These are phyloP conservation scores for Metschnikowia sp. DNA, from an alignment of 805 yeast genomes.

Conservation along the genomic window DNA sequence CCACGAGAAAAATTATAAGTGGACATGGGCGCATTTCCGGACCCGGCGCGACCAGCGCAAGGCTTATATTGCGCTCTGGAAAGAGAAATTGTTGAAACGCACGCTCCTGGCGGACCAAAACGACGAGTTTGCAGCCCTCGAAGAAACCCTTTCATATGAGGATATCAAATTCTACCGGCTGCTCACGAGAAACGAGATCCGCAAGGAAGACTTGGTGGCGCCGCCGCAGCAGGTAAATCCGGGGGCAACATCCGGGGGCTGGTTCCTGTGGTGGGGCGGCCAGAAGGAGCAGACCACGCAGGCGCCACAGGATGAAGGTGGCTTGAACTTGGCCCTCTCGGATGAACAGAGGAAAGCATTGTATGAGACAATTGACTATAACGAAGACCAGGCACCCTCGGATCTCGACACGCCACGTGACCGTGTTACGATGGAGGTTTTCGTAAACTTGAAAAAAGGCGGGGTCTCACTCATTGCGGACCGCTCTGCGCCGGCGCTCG, in stretches of 20 bases:
- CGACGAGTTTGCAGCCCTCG: slow-evolving; percentile 50
- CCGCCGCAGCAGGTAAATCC: slow-evolving; percentile 14
- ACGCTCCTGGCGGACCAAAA: slow-evolving; percentile 18
- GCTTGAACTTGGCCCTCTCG: slow-evolving; percentile 44
- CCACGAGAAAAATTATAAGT: slow-evolving; percentile 71
- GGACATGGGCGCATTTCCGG: slow-evolving; percentile 86
- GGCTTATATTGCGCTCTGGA: slow-evolving; percentile 67
- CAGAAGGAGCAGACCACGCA: slow-evolving; percentile 14
- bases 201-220: slow-evolving; percentile 47
- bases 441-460: slow-evolving; percentile 70
- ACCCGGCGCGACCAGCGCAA: slow-evolving; percentile 70
- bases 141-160: slow-evolving; percentile 61
- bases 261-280: slow-evolving; percentile 74
- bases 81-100: slow-evolving; percentile 45
- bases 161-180: slow-evolving; percentile 85
- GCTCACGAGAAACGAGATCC: slow-evolving; percentile 63
- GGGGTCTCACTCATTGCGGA: slow-evolving; percentile 57
- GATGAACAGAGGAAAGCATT: slow-evolving; percentile 88
- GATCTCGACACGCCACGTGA: slow-evolving; percentile 70
- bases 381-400: slow-evolving; percentile 54
- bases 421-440: slow-evolving; percentile 61
- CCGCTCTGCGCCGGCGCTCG: slow-evolving; percentile 49
- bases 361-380: slow-evolving; percentile 89
- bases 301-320: slow-evolving; percentile 20
- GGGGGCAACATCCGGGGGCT: slow-evolving; percentile 40